Conservation (phyloP, 2,329 filamentous ascomycete genomes). For the Kalaharituber pfeilii region DNA sequence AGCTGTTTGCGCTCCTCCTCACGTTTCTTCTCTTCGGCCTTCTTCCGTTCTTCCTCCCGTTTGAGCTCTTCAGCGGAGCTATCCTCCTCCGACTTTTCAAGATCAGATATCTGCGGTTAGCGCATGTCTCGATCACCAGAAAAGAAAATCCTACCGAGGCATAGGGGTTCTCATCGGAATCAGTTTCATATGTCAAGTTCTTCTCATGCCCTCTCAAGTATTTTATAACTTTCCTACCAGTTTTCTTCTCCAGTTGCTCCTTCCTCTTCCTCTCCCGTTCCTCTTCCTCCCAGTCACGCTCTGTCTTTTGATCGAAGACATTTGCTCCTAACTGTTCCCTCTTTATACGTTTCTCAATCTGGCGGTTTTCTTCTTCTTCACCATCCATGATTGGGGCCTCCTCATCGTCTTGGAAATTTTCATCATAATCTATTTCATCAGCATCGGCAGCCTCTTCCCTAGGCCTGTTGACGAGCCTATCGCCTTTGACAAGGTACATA, state of each 20-base stretch:
- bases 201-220: slow-evolving; percentile 35
- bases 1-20: slow-evolving; percentile 24
- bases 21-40: slow-evolving; percentile 33
- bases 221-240: slow-evolving; percentile 33
- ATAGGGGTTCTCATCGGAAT: slow-evolving; percentile 26
- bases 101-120: slow-evolving; percentile 15
- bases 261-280: slow-evolving; percentile 39
- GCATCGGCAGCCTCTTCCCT: slow-evolving; percentile 37
- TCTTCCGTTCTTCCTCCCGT: slow-evolving; percentile 31
- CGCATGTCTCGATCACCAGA: background rate
- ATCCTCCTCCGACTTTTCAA: slow-evolving; percentile 27
- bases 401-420: slow-evolving; percentile 50
- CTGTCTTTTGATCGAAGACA: slow-evolving; percentile 40
- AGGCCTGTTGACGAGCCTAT: slow-evolving; percentile 26
- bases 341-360: slow-evolving; percentile 36
- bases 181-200: slow-evolving; percentile 34
- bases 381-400: slow-evolving; percentile 40
- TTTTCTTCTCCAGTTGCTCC: slow-evolving; percentile 31
- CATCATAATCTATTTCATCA: slow-evolving; percentile 50
- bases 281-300: slow-evolving; percentile 40
- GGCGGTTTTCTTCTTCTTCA: slow-evolving; percentile 41
- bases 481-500: slow-evolving; percentile 31
- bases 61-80: slow-evolving; percentile 23
- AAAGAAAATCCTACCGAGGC: slow-evolving; percentile 22
- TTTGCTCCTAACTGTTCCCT: slow-evolving; percentile 45